Conservation (phyloP, 176 grass and related monocot genomes). For the Poa annua region DNA sequence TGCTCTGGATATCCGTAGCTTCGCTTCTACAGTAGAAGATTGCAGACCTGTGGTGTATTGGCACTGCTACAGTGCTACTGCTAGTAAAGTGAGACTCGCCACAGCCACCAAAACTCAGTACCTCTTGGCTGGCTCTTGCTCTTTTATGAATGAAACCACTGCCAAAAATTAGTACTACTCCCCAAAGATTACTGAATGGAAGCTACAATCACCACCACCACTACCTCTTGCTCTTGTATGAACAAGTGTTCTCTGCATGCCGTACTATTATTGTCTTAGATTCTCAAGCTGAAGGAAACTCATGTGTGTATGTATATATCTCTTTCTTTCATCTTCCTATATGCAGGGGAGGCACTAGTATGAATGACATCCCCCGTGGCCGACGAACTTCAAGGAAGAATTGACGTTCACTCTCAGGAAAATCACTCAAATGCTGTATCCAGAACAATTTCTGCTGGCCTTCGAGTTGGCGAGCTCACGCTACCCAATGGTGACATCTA, state of each 20-base stretch:
- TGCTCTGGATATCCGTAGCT: neutral
- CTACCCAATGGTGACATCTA: constrained; percentile 75
- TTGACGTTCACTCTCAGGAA: neutral
- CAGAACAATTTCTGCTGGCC: constrained; percentile 37
- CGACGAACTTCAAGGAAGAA: neutral
- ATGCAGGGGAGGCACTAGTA: neutral
- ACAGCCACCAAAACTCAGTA: neutral
- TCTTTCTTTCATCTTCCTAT: neutral
- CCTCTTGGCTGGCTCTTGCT: no score
- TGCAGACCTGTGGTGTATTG: neutral
- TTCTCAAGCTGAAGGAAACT: neutral
- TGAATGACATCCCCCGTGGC: constrained; percentile 15
- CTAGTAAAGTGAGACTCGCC: neutral
- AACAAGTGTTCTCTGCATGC: neutral
- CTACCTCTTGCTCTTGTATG: neutral
- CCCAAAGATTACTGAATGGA: neutral
- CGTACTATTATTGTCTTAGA: neutral
- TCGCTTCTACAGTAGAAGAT: neutral
- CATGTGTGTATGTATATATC: neutral
- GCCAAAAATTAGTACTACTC: neutral
- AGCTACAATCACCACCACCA: neutral
- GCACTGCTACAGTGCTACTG: neutral
- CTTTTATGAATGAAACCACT: no score
- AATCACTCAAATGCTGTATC: constrained; percentile 51
- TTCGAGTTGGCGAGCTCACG: constrained; percentile 54